A percentile compares a stretch with the other conserved stretches of the same genome.
phyloP scores from a whole-genome alignment of 139 green algal species.

The Nannochloris sp. region DNA sequence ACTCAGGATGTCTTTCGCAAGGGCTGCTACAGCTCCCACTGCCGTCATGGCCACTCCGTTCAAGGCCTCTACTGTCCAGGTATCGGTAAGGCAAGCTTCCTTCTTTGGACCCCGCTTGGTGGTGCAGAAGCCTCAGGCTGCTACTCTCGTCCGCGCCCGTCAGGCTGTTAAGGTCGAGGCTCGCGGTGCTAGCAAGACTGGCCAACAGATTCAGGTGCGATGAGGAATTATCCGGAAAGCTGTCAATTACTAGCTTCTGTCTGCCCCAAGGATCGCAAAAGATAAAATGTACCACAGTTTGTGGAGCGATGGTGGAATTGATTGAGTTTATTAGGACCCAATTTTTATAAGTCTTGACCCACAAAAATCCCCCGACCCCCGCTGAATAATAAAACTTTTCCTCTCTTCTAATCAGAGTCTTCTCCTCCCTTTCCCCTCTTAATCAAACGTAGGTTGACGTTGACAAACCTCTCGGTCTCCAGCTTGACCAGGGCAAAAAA shows the following conservation, averaged over 20 bases:
- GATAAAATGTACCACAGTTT: too few species aligned
- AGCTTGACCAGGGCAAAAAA: slow-evolving; percentile 53
- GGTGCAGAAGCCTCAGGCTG: neutral
- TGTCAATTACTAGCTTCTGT: too few species aligned
- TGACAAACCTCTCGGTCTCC: slow-evolving; percentile 83
- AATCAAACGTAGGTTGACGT: slow-evolving; percentile 61
- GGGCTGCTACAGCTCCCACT: neutral
- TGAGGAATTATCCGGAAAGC: too few species aligned
- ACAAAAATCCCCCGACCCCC: too few species aligned
- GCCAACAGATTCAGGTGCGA: slow-evolving; percentile 2
- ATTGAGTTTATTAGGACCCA: too few species aligned
- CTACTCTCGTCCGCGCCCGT: neutral
- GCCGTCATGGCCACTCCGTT: neutral
- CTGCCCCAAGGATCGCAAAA: too few species aligned
- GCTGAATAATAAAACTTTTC: too few species aligned
- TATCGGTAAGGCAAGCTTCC: neutral
- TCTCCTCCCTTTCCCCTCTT: neutral
- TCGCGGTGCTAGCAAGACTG: slow-evolving; percentile 5
- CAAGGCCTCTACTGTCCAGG: neutral
- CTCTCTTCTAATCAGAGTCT: too few species aligned
- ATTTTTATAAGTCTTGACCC: too few species aligned
- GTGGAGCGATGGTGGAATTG: too few species aligned
- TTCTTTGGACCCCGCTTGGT: neutral
- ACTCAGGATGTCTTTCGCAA: neutral
- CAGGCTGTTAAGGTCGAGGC: slow-evolving; percentile 2